Percentiles rank a stretch among this genome's conserved stretches.
These are phyloP conservation scores for Geosmithia morbida DNA, from an alignment of 2,329 filamentous ascomycete genomes.

Conservation along the genomic window DNA sequence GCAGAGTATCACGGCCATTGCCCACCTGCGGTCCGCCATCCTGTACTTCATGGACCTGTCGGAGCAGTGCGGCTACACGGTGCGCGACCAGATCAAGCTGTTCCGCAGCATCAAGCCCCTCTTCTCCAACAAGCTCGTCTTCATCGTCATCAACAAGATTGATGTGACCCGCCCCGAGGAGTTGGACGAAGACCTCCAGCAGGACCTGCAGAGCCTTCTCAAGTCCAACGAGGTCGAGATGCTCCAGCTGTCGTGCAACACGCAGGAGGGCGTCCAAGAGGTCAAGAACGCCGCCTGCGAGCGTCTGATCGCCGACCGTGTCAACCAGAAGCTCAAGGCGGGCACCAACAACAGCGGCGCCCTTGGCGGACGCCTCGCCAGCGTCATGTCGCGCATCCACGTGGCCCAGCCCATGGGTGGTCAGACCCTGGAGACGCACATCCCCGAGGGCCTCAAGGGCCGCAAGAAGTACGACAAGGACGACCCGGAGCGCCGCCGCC, in stretches of 20 bases:
- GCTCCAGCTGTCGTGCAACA: constrained; percentile 87
- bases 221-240: constrained; percentile 86
- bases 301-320: constrained; percentile 79
- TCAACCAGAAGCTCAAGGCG: constrained; percentile 91
- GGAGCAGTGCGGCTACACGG: constrained; percentile 91
- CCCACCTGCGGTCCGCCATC: constrained; percentile 87
- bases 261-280: constrained; percentile 81
- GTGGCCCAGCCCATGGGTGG: constrained; percentile 88
- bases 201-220: constrained; percentile 63
- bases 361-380: constrained; percentile 68
- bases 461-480: constrained; percentile 81
- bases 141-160: constrained; percentile 97
- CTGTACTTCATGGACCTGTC: constrained; percentile 97
- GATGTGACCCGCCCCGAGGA: constrained; percentile 83
- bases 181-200: constrained; percentile 63
- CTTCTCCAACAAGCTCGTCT: constrained; percentile 94
- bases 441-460: constrained; percentile 70
- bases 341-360: constrained; percentile 64
- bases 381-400: constrained; percentile 88
- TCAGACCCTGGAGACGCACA: constrained; percentile 63
- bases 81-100: constrained; percentile 81
- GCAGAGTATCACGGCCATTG: constrained; percentile 94
- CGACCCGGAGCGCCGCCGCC: constrained; percentile 68
- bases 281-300: constrained; percentile 95
- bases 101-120: constrained; percentile 95